Evolutionary conservation across 2,329 filamentous ascomycete genomes (phyloP), one percentile per base, ranked within the genome.

Genomic region (Curvularia verruculosa): DNA sequence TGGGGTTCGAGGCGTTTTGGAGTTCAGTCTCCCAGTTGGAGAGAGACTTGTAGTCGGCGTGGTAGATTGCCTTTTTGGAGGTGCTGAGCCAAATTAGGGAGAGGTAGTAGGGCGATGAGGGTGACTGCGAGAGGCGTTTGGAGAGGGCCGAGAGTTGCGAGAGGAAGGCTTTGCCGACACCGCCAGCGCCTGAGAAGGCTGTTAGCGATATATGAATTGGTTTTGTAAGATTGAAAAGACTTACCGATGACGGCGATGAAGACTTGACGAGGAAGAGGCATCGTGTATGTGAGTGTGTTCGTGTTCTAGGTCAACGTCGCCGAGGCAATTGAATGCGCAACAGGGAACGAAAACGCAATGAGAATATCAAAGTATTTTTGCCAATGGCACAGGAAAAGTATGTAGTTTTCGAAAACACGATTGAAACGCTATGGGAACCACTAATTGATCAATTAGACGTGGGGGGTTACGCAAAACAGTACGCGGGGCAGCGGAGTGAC

Each of bases 121-220:
- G 72, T 5, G 77, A 74, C 54, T 77, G 75, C 18, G 78, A 77
- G 52, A 82, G 87, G 60, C 89, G 86, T 62, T 84, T 81, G 48
- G 86, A 83, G 58, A 95, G 84, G 59, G 80, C 75, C 63, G 89
- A 82, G 56, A 98, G 87, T 79, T 98, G 95, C 66, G 83, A 82
- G 62, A 98, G 86, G 83, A 98, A 97, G 79, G 87, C 87, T 78
- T 93, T 93, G 72, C 95, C 95, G 60, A 98, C 95, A 64, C 94
- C 94, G 67, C 95, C 95, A 69, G 90, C 90, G 72, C 95, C 93
- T 96, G 72, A 6, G 5, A 9, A 10, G 10, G 39, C 34, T 21
- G 19, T 59, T 31, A 56, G 54, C 60, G 24, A 61, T 59, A 46
- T 36, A 40, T 57, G 34, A 41, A n/a, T 4, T 21, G 46, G 46